Evolutionary conservation across 768 basidiomycete species (phyloP).

Genomic region (Kwoniella shandongensis): DNA sequence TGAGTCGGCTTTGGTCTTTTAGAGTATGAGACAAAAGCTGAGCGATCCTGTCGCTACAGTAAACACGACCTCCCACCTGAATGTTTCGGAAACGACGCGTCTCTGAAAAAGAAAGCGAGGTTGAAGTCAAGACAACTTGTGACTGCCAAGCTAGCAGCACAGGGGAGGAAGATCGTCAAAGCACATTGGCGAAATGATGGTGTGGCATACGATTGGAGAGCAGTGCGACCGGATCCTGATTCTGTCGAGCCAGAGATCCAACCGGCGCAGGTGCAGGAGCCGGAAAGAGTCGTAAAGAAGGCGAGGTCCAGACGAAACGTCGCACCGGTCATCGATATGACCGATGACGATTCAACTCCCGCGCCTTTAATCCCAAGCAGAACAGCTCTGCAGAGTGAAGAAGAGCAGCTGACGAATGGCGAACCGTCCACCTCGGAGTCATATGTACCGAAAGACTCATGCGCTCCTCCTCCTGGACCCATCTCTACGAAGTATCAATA

Average conservation of each 20-base stretch:
- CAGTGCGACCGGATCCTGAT: no score
- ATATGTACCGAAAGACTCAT: no score
- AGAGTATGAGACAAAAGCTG: no score
- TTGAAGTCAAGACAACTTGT: slow-evolving; percentile 2
- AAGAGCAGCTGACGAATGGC: no score
- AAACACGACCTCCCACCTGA: slow-evolving; percentile 7
- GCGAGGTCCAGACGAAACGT: neutral
- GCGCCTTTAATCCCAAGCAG: no score
- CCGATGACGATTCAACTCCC: no score
- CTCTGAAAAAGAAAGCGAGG: slow-evolving; percentile 1
- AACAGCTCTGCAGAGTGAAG: no score
- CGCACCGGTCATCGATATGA: no score
- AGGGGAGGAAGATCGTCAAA: slow-evolving; percentile 13
- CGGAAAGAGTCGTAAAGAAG: neutral
- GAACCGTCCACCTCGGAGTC: no score
- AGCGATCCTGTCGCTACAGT: neutral
- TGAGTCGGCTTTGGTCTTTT: neutral
- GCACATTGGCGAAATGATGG: slow-evolving; percentile 21
- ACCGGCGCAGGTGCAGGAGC: neutral
- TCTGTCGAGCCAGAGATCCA: no score
- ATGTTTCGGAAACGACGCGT: slow-evolving; percentile 6
- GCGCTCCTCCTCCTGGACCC: no score
- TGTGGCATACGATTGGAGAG: slow-evolving; percentile 20
- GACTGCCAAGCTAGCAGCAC: neutral
- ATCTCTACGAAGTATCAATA: no score